These are phyloP conservation scores for Eremomyces bilateralis DNA, from an alignment of 495 filamentous ascomycete species.

Conservation along the genomic window DNA sequence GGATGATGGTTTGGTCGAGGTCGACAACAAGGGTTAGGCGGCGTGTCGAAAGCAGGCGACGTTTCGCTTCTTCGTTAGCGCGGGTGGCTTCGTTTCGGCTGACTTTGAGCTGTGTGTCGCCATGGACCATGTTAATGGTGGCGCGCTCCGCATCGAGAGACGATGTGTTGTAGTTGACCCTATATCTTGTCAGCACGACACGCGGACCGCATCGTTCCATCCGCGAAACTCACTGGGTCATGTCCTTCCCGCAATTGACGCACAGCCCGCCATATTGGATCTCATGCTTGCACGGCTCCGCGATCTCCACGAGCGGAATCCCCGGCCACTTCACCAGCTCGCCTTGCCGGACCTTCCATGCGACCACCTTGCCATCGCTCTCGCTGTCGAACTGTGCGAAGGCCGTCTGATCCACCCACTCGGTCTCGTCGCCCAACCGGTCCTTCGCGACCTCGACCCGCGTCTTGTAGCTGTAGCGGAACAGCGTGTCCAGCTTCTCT, in stretches of 20 bases:
- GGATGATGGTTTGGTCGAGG: slow-evolving; percentile 94
- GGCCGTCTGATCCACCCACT: slow-evolving; percentile 47
- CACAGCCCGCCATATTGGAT: slow-evolving; percentile 82
- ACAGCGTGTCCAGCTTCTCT: slow-evolving; percentile 47
- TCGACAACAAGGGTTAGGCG: slow-evolving; percentile 92
- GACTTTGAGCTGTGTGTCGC: slow-evolving; percentile 54
- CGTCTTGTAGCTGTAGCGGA: slow-evolving; percentile 68
- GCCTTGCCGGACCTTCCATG: slow-evolving; percentile 57
- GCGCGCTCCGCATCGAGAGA: slow-evolving; percentile 49
- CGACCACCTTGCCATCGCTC: slow-evolving; percentile 50
- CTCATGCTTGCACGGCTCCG: slow-evolving; percentile 80
- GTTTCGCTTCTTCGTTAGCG: slow-evolving; percentile 69
- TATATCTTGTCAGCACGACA: too few relatives aligned
- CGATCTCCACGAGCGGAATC: slow-evolving; percentile 49
- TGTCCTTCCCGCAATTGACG: slow-evolving; percentile 84
- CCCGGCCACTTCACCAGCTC: slow-evolving; percentile 30
- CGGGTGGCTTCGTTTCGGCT: slow-evolving; percentile 46
- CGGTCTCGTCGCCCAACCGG: slow-evolving; percentile 38
- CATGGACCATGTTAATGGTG: slow-evolving; percentile 80
- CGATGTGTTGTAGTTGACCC: slow-evolving; percentile 36
- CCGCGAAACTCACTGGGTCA: slow-evolving; percentile 45
- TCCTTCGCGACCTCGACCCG: slow-evolving; percentile 55
- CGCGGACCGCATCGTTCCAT: slow-evolving; percentile 1
- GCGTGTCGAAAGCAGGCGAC: slow-evolving; percentile 49
- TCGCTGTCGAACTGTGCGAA: slow-evolving; percentile 61